Percentiles rank a stretch among this genome's conserved stretches.
Conservation (phyloP, 2,329 filamentous ascomycete species). For the Colletotrichum liaoningense region DNA sequence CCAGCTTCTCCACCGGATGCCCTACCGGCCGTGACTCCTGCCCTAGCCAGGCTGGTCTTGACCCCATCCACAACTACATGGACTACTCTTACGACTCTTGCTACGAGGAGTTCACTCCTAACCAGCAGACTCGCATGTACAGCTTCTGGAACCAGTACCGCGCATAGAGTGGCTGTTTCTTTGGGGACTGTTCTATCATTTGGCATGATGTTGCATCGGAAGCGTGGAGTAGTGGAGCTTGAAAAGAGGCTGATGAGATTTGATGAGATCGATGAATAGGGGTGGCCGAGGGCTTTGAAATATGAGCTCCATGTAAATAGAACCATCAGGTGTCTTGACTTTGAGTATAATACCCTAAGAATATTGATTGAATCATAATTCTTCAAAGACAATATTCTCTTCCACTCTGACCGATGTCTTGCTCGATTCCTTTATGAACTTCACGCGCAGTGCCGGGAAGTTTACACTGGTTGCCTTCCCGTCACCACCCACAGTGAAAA, state of each 20-base stretch:
- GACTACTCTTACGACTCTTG: slow-evolving; percentile 56
- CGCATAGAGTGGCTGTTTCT: slow-evolving; percentile 25
- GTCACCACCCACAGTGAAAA: slow-evolving; percentile 26
- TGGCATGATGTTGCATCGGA: not conserved
- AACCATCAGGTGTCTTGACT: not conserved
- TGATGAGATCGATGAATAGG: not conserved
- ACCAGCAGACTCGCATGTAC: slow-evolving; percentile 54
- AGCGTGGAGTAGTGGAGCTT: not conserved
- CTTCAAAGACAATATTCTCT: not conserved
- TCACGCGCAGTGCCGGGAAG: slow-evolving; percentile 27
- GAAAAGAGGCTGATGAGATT: not conserved
- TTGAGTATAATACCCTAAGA: not conserved
- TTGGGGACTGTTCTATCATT: not conserved
- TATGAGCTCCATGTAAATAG: not conserved
- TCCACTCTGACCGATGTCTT: too few relatives aligned
- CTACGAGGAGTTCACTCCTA: slow-evolving; percentile 57
- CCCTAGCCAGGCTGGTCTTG: slow-evolving; percentile 44
- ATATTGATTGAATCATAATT: not conserved
- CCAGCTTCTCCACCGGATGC: slow-evolving; percentile 47
- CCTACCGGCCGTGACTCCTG: slow-evolving; percentile 50
- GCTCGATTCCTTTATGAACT: not conserved
- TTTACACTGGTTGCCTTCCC: slow-evolving; percentile 4
- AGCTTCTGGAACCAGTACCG: slow-evolving; percentile 52
- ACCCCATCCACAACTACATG: slow-evolving; percentile 54
- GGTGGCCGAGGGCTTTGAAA: not conserved